These are phyloP conservation scores for Fusarium sp. DNA, from an alignment of 2,329 filamentous ascomycete species.

Conservation along the genomic window DNA sequence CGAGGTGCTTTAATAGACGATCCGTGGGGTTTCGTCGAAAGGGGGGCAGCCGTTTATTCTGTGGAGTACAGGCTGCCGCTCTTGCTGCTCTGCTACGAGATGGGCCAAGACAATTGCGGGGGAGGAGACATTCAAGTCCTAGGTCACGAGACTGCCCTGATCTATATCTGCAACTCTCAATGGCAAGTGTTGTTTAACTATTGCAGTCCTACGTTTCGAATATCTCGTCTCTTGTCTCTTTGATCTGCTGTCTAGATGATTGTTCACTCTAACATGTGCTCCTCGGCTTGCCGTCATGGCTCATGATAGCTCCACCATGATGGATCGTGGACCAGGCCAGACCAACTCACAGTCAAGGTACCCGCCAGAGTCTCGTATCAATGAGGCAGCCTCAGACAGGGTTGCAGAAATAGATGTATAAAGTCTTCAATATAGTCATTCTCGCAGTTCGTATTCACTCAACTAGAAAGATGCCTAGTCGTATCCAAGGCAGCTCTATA, in stretches of 20 bases:
- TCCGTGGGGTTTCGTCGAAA: not conserved
- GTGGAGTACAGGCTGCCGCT: not conserved
- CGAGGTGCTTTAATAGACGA: not conserved
- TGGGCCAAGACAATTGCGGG: conserved; percentile 35
- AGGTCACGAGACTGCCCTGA: conserved; percentile 1
- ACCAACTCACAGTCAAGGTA: not conserved
- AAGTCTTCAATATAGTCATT: not conserved
- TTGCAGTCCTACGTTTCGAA: not conserved
- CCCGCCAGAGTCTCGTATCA: conserved; percentile 4
- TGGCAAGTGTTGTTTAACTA: not conserved
- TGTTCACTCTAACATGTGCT: not conserved
- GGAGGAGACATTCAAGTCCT: conserved; percentile 10
- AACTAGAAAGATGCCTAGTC: not conserved
- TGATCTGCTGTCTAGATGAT: not conserved
- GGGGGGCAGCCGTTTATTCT: conserved; percentile 6
- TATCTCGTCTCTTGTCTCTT: not conserved
- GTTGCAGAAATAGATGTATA: not conserved
- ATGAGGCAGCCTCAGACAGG: not conserved
- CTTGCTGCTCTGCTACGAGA: conserved; percentile 2
- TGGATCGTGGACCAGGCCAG: not conserved
- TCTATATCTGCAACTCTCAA: not conserved
- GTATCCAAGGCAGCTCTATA: not conserved
- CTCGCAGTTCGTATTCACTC: not conserved
- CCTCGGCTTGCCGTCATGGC: not conserved
- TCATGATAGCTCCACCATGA: conserved; percentile 16